Base-by-base conservation (phyloP, 495 filamentous ascomycete species). In the Terfezia claveryi region DNA sequence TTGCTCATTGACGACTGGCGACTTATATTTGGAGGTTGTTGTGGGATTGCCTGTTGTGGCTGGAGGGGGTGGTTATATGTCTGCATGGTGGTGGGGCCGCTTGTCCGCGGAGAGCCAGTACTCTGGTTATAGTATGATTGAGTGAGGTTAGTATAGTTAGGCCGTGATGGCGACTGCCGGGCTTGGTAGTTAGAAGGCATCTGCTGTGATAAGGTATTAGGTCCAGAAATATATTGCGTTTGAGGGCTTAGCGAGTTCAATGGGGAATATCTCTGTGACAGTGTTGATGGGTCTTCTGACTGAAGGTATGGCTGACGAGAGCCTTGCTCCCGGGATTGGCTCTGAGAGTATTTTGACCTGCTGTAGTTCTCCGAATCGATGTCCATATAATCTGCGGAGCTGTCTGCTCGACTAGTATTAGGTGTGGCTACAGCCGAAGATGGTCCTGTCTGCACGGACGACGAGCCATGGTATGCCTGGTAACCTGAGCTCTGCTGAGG, bases 241-340 rank as follows among this genome's bases (percentile, higher is more conserved):
- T 78, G 70, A 37, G 81, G 76, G 50, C 79, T 77, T 37, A 89
- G 69, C 7, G 79, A 77, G 62, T 92, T 88, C 87, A 93, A 93
- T 52, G 89, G 91, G 11, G 88, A 94, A 68, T 98, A 95, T 63
- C 89, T 77, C 64, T 89, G 83, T 51, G 87, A 85, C 49, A 87
- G 12, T 46, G 41, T 83, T 38, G 83, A 74, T 23, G 84, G 85
- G 56, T 84, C 83, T 58, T 89, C 85, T 10, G 60, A 50, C 36
- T 56, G 56, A 11, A 59, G 41, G 54, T 62, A 62, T 52, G 60
- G 60, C 46, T 62, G 60, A 37, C 60, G 60, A 52, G 60, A 62
- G 53, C 56, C 36, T 49, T 62, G 59, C 17, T 46, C 41, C 17
- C 41, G 41, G 41, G 41, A 20, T 32, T 32, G 27, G 53, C 57